phyloP scores from a whole-genome alignment of 306 rosid species.

The Benincasa hispida region DNA sequence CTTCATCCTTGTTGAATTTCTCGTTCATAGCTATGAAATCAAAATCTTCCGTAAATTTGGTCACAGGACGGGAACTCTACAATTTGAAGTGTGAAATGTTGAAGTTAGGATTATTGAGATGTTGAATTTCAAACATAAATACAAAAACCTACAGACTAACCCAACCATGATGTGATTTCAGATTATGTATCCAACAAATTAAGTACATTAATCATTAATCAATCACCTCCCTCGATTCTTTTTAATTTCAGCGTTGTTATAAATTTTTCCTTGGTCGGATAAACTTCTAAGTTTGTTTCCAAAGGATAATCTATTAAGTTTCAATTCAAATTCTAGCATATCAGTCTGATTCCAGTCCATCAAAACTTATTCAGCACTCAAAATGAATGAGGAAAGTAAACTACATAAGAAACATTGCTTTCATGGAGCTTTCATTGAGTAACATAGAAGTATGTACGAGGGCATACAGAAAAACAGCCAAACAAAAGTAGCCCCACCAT shows the following conservation, averaged over 20 bases:
- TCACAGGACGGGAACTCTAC: background rate
- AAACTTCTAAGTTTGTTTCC: background rate
- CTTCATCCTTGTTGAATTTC: conserved; percentile 95
- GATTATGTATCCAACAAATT: background rate
- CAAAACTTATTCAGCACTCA: background rate
- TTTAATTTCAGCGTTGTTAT: background rate
- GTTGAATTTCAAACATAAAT: background rate
- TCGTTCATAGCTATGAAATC: conserved; percentile 93
- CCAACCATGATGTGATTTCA: background rate
- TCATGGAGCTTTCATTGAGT: background rate
- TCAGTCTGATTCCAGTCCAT: background rate
- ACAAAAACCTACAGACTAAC: background rate
- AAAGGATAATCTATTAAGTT: background rate
- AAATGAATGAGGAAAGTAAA: background rate
- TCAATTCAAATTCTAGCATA: background rate
- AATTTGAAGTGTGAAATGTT: background rate
- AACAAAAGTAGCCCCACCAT: background rate
- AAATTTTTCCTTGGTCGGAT: background rate
- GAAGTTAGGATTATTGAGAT: background rate
- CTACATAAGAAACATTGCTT: background rate
- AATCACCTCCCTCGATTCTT: background rate
- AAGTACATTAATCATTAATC: background rate
- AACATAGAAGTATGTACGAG: background rate
- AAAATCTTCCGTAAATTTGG: conserved; percentile 77
- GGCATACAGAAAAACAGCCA: background rate